Evolutionary conservation across 768 basidiomycete species (phyloP).

Genomic region (Mycena rosella): DNA sequence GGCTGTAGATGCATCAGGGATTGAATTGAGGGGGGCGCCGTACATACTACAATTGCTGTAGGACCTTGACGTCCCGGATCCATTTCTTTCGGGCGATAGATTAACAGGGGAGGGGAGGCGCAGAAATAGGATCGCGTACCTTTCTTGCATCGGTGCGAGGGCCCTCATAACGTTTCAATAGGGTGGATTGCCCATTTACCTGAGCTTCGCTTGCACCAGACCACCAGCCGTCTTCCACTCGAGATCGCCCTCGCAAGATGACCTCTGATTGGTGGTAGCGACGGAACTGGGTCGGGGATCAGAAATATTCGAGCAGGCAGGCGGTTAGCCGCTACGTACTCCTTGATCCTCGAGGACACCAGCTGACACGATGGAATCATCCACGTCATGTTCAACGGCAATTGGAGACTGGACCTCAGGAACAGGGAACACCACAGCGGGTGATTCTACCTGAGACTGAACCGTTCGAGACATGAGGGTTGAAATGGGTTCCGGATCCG

Average conservation of each 20-base stretch:
- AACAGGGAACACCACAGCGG: neutral
- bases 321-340: slow-evolving; percentile 39
- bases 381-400: slow-evolving; percentile 23
- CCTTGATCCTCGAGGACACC: slow-evolving; percentile 48
- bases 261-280: slow-evolving; percentile 66
- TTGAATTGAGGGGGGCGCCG: neutral
- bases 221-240: slow-evolving; percentile 63
- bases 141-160: slow-evolving; percentile 46
- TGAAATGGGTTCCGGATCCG: neutral
- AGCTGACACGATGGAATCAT: slow-evolving; percentile 35
- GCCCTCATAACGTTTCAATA: slow-evolving; percentile 62
- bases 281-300: slow-evolving; percentile 56
- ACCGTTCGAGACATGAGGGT: neutral
- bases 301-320: neutral
- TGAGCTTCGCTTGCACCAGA: slow-evolving; percentile 55
- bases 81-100: slow-evolving; percentile 51
- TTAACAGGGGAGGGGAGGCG: neutral
- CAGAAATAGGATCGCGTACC: slow-evolving; percentile 36
- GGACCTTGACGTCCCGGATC: slow-evolving; percentile 62
- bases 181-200: slow-evolving; percentile 52
- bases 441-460: neutral
- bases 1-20: slow-evolving; percentile 46
- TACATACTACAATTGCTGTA: slow-evolving; percentile 64
- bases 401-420: slow-evolving; percentile 8
- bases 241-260: slow-evolving; percentile 49